These are phyloP conservation scores for Globisporangium megalacanthum DNA, from an alignment of 352 stramenopile species.

Conservation along the genomic window DNA sequence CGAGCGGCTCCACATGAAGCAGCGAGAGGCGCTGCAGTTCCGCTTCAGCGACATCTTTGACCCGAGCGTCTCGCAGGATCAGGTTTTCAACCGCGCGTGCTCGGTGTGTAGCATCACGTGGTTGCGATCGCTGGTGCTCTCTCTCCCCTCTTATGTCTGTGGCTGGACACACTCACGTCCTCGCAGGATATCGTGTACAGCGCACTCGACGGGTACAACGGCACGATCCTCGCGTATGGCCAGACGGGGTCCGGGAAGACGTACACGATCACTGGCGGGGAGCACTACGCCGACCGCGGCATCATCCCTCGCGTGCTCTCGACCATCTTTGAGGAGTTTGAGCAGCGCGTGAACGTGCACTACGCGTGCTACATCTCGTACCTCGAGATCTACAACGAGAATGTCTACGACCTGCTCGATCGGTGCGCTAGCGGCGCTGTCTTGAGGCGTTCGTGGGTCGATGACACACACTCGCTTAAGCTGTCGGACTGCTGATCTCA, in stretches of 20 bases:
- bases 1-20: slow-evolving; percentile 57
- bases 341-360: slow-evolving; percentile 41
- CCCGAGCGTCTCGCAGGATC: slow-evolving; percentile 52
- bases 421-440: slow-evolving; percentile 13
- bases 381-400: slow-evolving; percentile 97
- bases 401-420: slow-evolving; percentile 91
- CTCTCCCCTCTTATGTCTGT: background rate
- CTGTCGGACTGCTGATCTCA: background rate
- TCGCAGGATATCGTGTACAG: slow-evolving; percentile 63
- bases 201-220: slow-evolving; percentile 68
- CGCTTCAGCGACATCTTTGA: slow-evolving; percentile 71
- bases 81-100: slow-evolving; percentile 66
- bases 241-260: slow-evolving; percentile 73
- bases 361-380: slow-evolving; percentile 93
- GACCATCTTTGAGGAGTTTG: slow-evolving; percentile 89
- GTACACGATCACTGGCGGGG: slow-evolving; percentile 78
- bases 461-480: background rate
- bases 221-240: slow-evolving; percentile 67
- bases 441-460: background rate
- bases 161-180: too few relatives aligned
- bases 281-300: slow-evolving; percentile 92
- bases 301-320: slow-evolving; percentile 94
- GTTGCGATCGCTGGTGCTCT: background rate
- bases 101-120: slow-evolving; percentile 17
- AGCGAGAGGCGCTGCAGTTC: slow-evolving; percentile 68